Evolutionary conservation across 2,329 filamentous ascomycete genomes (phyloP), one percentile per base, ranked within the genome.

Genomic region (Pyrenophora tritici-repentis): DNA sequence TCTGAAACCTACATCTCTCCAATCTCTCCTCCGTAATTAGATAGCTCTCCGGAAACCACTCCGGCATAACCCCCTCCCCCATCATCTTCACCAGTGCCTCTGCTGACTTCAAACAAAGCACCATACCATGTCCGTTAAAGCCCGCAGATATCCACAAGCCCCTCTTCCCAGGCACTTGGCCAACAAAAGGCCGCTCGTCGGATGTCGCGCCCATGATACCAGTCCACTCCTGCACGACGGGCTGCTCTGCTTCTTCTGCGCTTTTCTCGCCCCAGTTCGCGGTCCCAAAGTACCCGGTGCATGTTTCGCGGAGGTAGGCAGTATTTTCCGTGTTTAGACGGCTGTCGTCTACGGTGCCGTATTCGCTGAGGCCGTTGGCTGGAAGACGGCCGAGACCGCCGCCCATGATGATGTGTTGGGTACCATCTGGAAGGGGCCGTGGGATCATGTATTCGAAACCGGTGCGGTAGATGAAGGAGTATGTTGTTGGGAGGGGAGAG

Each of bases 381-480:
- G 72, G 65, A 2, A 77, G 71, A 38, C 74, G 73, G 0, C 68
- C 74, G 5, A 83, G 66, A 0, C 82, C 85, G 13, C 86, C 86
- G 0, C 86, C 86, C 12, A 88, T 85, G 24, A 88, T 72, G 22
- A 88, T 79, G 48, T 83, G 79, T 20, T 81, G 79, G 2, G 68
- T 72, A 5, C 62, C 65, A 1, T 58, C 50, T 3, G 58, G 14
- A 0, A 65, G 38, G 0, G 80, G 80, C 1, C 83, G 77, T 1
- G 82, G 78, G 7, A 88, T 81, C 78, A 89, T 83, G 68, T 89
- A 89, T 53, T 89, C 86, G 62, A 86, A 88, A 0, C 85, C 83
- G 18, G 74, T 71, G 2, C 76, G 75, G 62, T 84, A 85, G 20
- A 86, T 81, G 57, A 88, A 85, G 16, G 79, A 85, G 61, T 86